phyloP scores from a whole-genome alignment of 495 filamentous ascomycete species.

The Lentithecium fluviatile region DNA sequence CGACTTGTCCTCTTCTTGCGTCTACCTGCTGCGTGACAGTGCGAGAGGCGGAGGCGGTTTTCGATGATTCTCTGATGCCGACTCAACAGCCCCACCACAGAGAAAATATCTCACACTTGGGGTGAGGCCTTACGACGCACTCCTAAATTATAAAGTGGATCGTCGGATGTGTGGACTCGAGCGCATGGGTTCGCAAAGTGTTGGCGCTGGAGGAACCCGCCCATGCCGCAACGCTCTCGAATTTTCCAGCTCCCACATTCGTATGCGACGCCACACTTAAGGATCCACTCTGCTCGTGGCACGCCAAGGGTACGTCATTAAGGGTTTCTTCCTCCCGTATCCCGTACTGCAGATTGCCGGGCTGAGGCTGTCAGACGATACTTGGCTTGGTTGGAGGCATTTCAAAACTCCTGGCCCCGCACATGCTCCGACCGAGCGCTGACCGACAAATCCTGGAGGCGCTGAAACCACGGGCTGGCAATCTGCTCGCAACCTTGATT shows the following conservation, averaged over 20 bases:
- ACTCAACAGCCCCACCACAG: not conserved
- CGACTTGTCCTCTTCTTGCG: not conserved
- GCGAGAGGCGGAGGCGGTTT: not conserved
- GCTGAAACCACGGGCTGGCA: conserved; percentile 23
- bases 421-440: not conserved
- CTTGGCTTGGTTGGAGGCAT: not conserved
- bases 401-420: not conserved
- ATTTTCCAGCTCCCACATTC: conserved; percentile 8
- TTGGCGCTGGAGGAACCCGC: conserved; percentile 11
- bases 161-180: not conserved
- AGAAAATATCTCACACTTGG: too few relatives aligned
- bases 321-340: conserved; percentile 20
- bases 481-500: not conserved
- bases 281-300: conserved; percentile 35
- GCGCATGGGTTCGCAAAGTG: conserved; percentile 2
- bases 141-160: not conserved
- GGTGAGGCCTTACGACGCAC: not conserved
- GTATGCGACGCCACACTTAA: conserved; percentile 30
- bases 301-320: conserved; percentile 33
- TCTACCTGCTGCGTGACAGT: not conserved
- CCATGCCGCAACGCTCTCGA: conserved; percentile 21
- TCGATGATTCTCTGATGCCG: not conserved
- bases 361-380: conserved; percentile 14
- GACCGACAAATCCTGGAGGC: conserved; percentile 23
- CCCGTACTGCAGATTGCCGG: conserved; percentile 26